A percentile compares a stretch with the other conserved stretches of the same genome.
Evolutionary conservation across 345 rosid species (phyloP).

Genomic region (Iberis pinnata): DNA sequence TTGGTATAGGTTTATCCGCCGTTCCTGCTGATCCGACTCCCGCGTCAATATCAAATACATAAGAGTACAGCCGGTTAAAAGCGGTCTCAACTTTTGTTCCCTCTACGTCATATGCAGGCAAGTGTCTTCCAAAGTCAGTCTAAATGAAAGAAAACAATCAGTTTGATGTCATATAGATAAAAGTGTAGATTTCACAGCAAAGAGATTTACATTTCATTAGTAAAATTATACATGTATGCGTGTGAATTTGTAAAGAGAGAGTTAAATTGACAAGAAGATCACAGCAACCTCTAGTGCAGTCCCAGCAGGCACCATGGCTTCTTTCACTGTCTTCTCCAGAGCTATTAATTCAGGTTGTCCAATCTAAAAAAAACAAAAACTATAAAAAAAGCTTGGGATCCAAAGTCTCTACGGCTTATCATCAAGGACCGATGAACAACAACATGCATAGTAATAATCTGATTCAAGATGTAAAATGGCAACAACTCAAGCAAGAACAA

Average conservation of each 20-base stretch:
- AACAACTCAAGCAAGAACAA: constrained; percentile 16
- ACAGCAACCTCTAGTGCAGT: constrained; percentile 73
- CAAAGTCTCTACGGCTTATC: background rate
- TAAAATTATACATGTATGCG: background rate
- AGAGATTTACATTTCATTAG: background rate
- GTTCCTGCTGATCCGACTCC: constrained; percentile 43
- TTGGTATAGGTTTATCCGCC: constrained; percentile 71
- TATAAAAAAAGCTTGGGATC: background rate
- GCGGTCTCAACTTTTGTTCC: constrained; percentile 70
- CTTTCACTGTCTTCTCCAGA: constrained; percentile 78
- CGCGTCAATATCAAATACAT: constrained; percentile 63
- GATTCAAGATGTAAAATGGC: background rate
- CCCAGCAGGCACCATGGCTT: constrained; percentile 79
- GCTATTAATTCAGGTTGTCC: constrained; percentile 86
- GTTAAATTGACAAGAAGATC: constrained; percentile 5
- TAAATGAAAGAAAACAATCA: constrained; percentile 18
- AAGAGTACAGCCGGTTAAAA: constrained; percentile 69
- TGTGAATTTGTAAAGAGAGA: background rate
- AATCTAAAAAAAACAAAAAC: constrained; percentile 40
- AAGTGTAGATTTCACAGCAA: constrained; percentile 6
- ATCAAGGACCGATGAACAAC: background rate
- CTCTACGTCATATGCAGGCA: constrained; percentile 89
- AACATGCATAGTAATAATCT: constrained; percentile 11
- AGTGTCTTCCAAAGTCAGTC: constrained; percentile 88
- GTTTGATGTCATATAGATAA: constrained; percentile 1